phyloP scores from a whole-genome alignment of 768 basidiomycete species.

The button mushroom (Agaricus bisporus) region DNA sequence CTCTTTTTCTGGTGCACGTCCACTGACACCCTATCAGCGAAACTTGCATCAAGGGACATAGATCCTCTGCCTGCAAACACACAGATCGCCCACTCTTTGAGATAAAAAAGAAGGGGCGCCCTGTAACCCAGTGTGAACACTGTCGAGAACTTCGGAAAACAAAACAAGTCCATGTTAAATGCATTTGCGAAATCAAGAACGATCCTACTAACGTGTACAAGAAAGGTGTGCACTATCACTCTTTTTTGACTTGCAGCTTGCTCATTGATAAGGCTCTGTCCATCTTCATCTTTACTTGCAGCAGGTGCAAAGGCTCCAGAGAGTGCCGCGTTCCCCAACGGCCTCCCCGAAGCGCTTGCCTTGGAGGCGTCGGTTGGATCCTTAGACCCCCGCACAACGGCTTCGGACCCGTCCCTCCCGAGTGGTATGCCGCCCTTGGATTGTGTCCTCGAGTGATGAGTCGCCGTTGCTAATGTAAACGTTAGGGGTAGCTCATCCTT shows the following conservation, averaged over 20 bases:
- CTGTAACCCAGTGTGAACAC: constrained; percentile 85
- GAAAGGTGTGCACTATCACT: constrained; percentile 49
- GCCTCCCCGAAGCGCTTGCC: constrained; percentile 51
- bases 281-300: constrained; percentile 16
- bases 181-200: constrained; percentile 76
- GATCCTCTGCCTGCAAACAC: constrained; percentile 85
- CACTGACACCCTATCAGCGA: constrained; percentile 43
- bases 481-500: constrained; percentile 36
- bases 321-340: constrained; percentile 75
- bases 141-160: constrained; percentile 83
- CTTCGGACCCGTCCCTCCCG: constrained; percentile 52
- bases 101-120: constrained; percentile 91
- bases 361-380: constrained; percentile 58
- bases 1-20: constrained; percentile 1
- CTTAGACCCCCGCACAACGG: constrained; percentile 38
- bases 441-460: too few species aligned
- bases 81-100: constrained; percentile 85
- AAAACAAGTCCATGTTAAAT: constrained; percentile 83
- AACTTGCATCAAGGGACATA: constrained; percentile 92
- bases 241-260: constrained; percentile 18
- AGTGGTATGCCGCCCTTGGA: constrained; percentile 44
- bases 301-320: constrained; percentile 52
- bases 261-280: constrained; percentile 41
- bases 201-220: constrained; percentile 37
- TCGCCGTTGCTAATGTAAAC: constrained; percentile 6